These are phyloP conservation scores for Colletotrichum filicis DNA, from an alignment of 2,329 filamentous ascomycete species.

Conservation along the genomic window DNA sequence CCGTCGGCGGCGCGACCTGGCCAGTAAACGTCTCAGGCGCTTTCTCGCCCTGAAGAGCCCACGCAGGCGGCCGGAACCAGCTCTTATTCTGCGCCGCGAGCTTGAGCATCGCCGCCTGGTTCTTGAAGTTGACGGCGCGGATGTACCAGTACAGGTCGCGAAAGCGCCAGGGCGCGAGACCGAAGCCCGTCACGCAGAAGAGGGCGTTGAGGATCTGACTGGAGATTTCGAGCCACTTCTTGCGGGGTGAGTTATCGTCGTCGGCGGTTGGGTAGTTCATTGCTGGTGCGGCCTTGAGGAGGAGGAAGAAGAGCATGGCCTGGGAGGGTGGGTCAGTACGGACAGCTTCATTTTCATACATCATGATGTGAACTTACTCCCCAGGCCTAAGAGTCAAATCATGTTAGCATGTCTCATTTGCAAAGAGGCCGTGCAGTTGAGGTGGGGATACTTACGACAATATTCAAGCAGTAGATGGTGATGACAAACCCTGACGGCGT, in stretches of 20 bases:
- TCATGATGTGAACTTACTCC: slow-evolving; percentile 37
- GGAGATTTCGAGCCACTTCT: slow-evolving; percentile 35
- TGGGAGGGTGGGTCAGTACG: slow-evolving; percentile 13
- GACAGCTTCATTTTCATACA: background rate
- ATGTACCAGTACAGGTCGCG: slow-evolving; percentile 37
- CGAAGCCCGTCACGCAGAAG: slow-evolving; percentile 89
- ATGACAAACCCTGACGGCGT: slow-evolving; percentile 43
- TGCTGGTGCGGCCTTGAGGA: slow-evolving; percentile 40
- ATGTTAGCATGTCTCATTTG: background rate
- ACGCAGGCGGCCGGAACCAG: slow-evolving; percentile 43
- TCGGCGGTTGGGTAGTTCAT: slow-evolving; percentile 37
- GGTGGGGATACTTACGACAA: slow-evolving; percentile 38
- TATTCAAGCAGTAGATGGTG: slow-evolving; percentile 43
- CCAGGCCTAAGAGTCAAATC: slow-evolving; percentile 36
- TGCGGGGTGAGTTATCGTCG: slow-evolving; percentile 36
- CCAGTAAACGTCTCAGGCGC: slow-evolving; percentile 36
- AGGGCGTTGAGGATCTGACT: slow-evolving; percentile 67
- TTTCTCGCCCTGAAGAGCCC: slow-evolving; percentile 35
- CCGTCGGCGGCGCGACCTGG: slow-evolving; percentile 37
- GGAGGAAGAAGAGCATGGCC: slow-evolving; percentile 44
- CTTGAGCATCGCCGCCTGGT: slow-evolving; percentile 37
- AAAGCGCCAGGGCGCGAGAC: slow-evolving; percentile 78
- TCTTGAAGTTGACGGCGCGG: slow-evolving; percentile 35
- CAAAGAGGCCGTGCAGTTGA: background rate
- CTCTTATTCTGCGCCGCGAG: slow-evolving; percentile 39